These are phyloP conservation scores for Fusarium sp. DNA, from an alignment of 2,329 filamentous ascomycete species.

Conservation along the genomic window DNA sequence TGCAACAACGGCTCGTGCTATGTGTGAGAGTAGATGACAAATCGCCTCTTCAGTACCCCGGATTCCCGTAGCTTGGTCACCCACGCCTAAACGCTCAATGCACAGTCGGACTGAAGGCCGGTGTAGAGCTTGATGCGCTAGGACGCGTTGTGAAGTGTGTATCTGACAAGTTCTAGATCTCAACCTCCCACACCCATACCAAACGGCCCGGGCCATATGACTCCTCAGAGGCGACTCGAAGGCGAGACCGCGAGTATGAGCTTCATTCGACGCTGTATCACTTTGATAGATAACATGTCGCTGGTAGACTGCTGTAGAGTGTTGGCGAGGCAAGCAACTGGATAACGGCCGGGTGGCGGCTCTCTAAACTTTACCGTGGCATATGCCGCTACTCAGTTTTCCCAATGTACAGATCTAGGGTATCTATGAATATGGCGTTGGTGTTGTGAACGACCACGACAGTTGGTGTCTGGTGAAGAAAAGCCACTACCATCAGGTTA, in stretches of 20 bases:
- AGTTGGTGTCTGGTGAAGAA: neutral
- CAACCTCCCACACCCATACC: constrained; percentile 22
- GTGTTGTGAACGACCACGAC: neutral
- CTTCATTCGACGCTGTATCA: constrained; percentile 8
- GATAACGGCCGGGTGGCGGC: neutral
- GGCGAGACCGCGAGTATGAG: neutral
- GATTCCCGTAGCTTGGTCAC: constrained; percentile 1
- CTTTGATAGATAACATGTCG: constrained; percentile 1
- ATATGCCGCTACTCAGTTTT: neutral
- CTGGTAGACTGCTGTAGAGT: neutral
- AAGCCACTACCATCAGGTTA: neutral
- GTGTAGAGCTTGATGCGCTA: constrained; percentile 14
- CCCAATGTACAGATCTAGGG: neutral
- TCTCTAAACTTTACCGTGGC: neutral
- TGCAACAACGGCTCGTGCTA: constrained; percentile 15
- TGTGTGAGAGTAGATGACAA: constrained; percentile 30
- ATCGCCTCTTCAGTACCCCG: neutral
- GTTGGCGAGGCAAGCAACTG: neutral
- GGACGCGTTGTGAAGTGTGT: constrained; percentile 18
- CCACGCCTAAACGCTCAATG: constrained; percentile 21
- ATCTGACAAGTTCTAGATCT: constrained; percentile 36
- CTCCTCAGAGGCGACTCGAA: constrained; percentile 1
- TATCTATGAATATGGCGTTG: neutral
- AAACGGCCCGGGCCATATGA: constrained; percentile 35
- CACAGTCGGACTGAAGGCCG: constrained; percentile 9